Conservation (phyloP, 495 filamentous ascomycete species). For the Aspergillus cristatus region DNA sequence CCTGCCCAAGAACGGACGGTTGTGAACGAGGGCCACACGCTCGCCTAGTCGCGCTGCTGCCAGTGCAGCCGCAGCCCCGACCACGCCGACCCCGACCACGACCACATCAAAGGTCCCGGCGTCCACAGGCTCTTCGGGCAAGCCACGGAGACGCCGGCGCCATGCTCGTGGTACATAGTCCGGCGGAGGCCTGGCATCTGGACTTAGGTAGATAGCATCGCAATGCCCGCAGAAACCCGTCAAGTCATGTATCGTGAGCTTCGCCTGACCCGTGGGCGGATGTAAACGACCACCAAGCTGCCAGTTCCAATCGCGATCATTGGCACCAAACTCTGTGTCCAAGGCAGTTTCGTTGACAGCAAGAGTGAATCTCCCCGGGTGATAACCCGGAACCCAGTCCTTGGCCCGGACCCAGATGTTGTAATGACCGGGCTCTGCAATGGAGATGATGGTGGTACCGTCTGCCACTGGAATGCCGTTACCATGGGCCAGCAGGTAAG, state of each 20-base stretch:
- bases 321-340: neutral
- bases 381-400: neutral
- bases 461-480: neutral
- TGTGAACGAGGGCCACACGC: neutral
- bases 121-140: neutral
- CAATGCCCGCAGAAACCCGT: neutral
- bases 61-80: neutral
- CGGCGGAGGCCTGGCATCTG: neutral
- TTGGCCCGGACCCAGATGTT: neutral
- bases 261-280: neutral
- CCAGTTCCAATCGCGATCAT: neutral
- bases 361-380: neutral
- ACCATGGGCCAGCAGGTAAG: neutral
- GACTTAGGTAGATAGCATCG: neutral
- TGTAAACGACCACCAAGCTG: neutral
- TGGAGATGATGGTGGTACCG: neutral
- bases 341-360: neutral
- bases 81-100: neutral
- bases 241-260: neutral
- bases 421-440: neutral
- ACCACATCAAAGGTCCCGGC: constrained; percentile 1
- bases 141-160: neutral
- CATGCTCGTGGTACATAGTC: neutral
- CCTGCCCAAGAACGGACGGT: neutral
- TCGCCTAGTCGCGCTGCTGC: neutral